Evolutionary conservation across 306 rosid genomes (phyloP).

Genomic region (Luffa aegyptiaca): DNA sequence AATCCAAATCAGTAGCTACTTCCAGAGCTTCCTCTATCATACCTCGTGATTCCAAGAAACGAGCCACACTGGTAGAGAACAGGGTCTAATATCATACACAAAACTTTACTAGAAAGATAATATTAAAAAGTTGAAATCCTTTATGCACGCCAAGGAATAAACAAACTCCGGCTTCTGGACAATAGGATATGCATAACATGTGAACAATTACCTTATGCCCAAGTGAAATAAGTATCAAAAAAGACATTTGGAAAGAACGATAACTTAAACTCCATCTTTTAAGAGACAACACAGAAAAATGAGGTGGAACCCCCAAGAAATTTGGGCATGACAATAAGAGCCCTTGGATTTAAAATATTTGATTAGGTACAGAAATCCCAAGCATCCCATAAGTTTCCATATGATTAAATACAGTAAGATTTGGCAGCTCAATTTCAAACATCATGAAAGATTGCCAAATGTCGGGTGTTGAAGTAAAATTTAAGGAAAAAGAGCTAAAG

Average conservation of each 20-base stretch:
- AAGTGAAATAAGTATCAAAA: neutral
- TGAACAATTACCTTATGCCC: neutral
- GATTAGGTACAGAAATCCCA: neutral
- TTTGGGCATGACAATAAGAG: neutral
- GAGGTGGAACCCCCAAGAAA: neutral
- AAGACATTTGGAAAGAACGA: neutral
- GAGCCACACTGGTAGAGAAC: constrained; percentile 71
- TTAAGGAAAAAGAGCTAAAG: neutral
- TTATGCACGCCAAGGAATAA: neutral
- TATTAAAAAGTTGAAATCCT: neutral
- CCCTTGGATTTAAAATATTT: neutral
- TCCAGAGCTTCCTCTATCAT: constrained; percentile 98
- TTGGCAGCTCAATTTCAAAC: neutral
- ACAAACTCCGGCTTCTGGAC: neutral
- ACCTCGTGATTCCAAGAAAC: constrained; percentile 94
- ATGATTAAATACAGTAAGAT: neutral
- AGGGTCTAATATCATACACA: constrained; percentile 1
- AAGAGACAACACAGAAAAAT: neutral
- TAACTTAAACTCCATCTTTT: neutral
- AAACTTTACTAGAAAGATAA: neutral
- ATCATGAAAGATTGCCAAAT: neutral
- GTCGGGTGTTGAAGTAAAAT: neutral
- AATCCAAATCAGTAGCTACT: constrained; percentile 94
- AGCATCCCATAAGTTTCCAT: neutral
- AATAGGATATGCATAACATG: neutral